Base-by-base conservation (phyloP, 2,329 filamentous ascomycete species). In the Trichoderma guizhouense region DNA sequence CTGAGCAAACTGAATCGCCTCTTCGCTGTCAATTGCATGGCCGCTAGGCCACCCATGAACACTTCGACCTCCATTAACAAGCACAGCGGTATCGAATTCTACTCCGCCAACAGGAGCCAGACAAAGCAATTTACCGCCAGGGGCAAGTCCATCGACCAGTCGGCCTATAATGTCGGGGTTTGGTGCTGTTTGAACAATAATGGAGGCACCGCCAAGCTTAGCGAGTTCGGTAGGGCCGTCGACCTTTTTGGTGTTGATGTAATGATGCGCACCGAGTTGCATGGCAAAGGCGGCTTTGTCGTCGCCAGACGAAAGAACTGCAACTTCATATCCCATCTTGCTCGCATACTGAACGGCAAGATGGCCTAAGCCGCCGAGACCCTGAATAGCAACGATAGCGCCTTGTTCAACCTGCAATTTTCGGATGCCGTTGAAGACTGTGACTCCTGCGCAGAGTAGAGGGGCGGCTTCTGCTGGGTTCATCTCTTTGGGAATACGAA, bases 251-350 rank as follows among this genome's bases (percentile, higher is more conserved):
- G 88, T 85, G 76, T 90, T 82, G 77, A 84, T 83, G 76, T 84
- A 86, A 76, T 84, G 80, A 73, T 80, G 78, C 3, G 83, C 84
- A 1, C 84, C 83, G 5, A 86, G 80, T 67, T 81, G 69, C 69
- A 75, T 79, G 0, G 92, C 91, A 76, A 94, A 92, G 0, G 89
- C 86, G 72, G 86, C 87, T 84, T 95, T 95, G 75, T 84, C 85
- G 72, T 89, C 86, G 7, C 89, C 86, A 7, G 89, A 89, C 0
- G 88, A 87, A 64, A 95, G 85, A 0, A 91, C 93, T 2, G 89
- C 89, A 3, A 93, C 89, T 71, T 88, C 86, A 80, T 91, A 94
- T 4, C 93, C 93, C 92, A 94, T 93, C 80, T 90, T 90, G 63
- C 84, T 84, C 5, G 92, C 57, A 14, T 60, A 34, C 18, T 60